These are phyloP conservation scores for Trichosphaerium sp. DNA, from an alignment of 78 protist species.

Conservation along the genomic window DNA sequence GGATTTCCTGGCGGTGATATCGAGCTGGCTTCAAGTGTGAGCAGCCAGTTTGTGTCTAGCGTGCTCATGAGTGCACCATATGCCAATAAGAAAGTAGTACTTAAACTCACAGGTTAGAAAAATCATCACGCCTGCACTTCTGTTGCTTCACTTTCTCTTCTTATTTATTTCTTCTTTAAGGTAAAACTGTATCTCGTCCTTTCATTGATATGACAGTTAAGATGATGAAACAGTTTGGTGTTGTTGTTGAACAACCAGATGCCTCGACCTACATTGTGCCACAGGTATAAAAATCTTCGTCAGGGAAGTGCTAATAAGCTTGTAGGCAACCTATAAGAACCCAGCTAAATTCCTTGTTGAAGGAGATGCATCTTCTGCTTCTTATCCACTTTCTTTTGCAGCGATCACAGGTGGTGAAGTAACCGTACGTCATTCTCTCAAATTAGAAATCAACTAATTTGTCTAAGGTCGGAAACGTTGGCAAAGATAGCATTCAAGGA, in stretches of 20 bases:
- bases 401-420: constrained; percentile 43
- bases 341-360: constrained; percentile 10
- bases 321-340: background rate
- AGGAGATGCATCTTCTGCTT: constrained; percentile 56
- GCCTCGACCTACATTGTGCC: background rate
- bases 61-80: constrained; percentile 58
- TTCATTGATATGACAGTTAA: constrained; percentile 68
- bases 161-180: background rate
- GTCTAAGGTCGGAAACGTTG: constrained; percentile 20
- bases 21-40: constrained; percentile 26
- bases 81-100: constrained; percentile 28
- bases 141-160: too few relatives aligned
- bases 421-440: too few relatives aligned
- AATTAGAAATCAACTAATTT: too few relatives aligned
- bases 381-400: constrained; percentile 69
- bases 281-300: background rate
- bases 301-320: background rate
- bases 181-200: constrained; percentile 36
- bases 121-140: background rate
- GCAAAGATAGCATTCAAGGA: constrained; percentile 36
- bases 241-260: constrained; percentile 4
- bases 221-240: constrained; percentile 28
- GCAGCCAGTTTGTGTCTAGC: constrained; percentile 55
- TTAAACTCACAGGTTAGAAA: background rate
- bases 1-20: constrained; percentile 42